These are phyloP conservation scores for Aspergillus spinulosporus DNA, from an alignment of 2,329 filamentous ascomycete species.

Conservation along the genomic window DNA sequence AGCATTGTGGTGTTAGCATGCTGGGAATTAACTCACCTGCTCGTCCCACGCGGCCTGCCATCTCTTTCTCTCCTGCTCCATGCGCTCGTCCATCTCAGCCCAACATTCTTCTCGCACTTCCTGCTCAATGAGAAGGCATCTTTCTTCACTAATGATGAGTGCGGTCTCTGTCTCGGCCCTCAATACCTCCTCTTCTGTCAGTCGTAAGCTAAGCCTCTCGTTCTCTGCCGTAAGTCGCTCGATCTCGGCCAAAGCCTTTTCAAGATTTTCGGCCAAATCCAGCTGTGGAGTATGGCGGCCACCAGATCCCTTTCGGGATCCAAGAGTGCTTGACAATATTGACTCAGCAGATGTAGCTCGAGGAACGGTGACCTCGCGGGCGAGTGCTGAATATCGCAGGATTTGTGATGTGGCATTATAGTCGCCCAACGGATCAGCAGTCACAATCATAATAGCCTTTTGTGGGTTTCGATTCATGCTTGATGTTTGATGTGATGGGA, in stretches of 20 bases:
- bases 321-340: conserved; percentile 50
- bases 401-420: conserved; percentile 98
- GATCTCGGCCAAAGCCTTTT: conserved; percentile 78
- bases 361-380: conserved; percentile 87
- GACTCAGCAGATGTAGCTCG: conserved; percentile 79
- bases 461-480: conserved; percentile 66
- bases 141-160: conserved; percentile 63
- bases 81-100: conserved; percentile 75
- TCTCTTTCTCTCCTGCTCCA: conserved; percentile 72
- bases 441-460: conserved; percentile 93
- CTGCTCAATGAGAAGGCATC: conserved; percentile 74
- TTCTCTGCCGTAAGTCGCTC: conserved; percentile 75
- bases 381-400: conserved; percentile 87
- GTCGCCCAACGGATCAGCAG: conserved; percentile 87
- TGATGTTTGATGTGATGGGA: conserved; percentile 56
- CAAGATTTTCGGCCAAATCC: conserved; percentile 65
- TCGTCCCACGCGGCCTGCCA: conserved; percentile 80
- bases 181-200: conserved; percentile 69
- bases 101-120: conserved; percentile 87
- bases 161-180: conserved; percentile 72
- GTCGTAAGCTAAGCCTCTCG: conserved; percentile 68
- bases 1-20: conserved; percentile 10
- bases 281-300: conserved; percentile 47
- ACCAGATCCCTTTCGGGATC: conserved; percentile 36
- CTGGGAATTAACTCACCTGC: conserved; percentile 53